Conservation (phyloP, 805 yeast genomes). For the Wickerhamiella cacticola region DNA sequence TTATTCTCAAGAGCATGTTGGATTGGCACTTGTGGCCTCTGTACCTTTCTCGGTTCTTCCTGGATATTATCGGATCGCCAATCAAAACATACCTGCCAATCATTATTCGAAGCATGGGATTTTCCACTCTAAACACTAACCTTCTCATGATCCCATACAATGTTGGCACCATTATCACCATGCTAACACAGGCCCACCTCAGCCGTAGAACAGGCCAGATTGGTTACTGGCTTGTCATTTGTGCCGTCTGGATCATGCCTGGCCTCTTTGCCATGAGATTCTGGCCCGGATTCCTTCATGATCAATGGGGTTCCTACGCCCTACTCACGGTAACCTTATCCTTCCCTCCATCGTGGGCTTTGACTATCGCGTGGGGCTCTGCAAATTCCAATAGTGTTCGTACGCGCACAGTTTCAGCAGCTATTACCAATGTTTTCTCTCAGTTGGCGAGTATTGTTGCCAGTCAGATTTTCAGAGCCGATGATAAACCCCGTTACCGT, state of each 20-base stretch:
- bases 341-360: conserved; percentile 23
- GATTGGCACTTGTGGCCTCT: conserved; percentile 47
- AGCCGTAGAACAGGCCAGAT: conserved; percentile 2
- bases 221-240: conserved; percentile 13
- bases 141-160: conserved; percentile 44
- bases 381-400: conserved; percentile 50
- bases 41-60: conserved; percentile 36
- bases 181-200: conserved; percentile 9
- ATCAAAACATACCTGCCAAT: conserved; percentile 36
- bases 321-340: conserved; percentile 24
- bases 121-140: conserved; percentile 38
- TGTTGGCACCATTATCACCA: conserved; percentile 19
- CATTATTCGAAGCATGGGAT: conserved; percentile 37
- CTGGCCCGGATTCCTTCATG: conserved; percentile 21
- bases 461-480: conserved; percentile 43
- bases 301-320: conserved; percentile 26
- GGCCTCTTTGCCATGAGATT: conserved; percentile 19
- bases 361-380: conserved; percentile 39
- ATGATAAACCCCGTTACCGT: conserved; percentile 48
- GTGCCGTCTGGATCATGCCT: conserved; percentile 19
- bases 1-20: conserved; percentile 32
- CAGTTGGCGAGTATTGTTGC: conserved; percentile 47
- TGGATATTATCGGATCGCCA: conserved; percentile 29
- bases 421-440: conserved; percentile 51
- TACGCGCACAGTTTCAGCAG: conserved; percentile 51